These are phyloP conservation scores for Lodderomyces theae DNA, from an alignment of 1,139 yeast species.

Conservation along the genomic window DNA sequence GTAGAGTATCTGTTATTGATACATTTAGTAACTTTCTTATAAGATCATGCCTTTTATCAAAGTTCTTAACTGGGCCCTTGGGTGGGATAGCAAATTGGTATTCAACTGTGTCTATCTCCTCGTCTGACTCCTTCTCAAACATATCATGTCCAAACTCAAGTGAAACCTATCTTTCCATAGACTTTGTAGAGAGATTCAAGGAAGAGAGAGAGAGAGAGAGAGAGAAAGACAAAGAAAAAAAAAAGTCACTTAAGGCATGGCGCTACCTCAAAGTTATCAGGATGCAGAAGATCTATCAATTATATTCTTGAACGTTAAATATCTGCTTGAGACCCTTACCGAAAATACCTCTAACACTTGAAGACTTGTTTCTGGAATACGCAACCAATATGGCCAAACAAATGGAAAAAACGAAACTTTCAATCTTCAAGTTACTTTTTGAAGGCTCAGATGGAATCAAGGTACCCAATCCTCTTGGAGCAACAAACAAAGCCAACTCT, in stretches of 20 bases:
- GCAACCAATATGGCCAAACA: constrained; percentile 38
- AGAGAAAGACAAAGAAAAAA: no score
- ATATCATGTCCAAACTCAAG: constrained; percentile 25
- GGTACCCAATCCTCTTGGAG: constrained; percentile 39
- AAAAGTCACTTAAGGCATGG: no score
- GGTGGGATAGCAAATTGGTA: constrained; percentile 26
- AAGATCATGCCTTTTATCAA: constrained; percentile 22
- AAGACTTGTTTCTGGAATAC: constrained; percentile 25
- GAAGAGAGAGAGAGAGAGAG: no score
- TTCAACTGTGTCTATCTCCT: constrained; percentile 22
- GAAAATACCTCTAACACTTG: constrained; percentile 34
- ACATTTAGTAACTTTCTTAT: constrained; percentile 20
- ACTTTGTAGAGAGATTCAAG: no score
- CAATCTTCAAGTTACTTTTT: constrained; percentile 24
- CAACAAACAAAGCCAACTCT: constrained; percentile 40
- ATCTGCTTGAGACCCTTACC: constrained; percentile 29
- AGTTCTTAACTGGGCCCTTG: constrained; percentile 16
- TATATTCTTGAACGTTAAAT: constrained; percentile 18
- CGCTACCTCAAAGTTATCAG: background rate
- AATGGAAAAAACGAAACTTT: constrained; percentile 29
- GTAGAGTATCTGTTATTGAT: constrained; percentile 18
- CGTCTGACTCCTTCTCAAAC: constrained; percentile 24
- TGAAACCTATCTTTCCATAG: no score
- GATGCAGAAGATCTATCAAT: constrained; percentile 4
- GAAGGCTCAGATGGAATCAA: constrained; percentile 29